These are phyloP conservation scores for Candida piceae DNA, from an alignment of 805 yeast species.

Conservation along the genomic window DNA sequence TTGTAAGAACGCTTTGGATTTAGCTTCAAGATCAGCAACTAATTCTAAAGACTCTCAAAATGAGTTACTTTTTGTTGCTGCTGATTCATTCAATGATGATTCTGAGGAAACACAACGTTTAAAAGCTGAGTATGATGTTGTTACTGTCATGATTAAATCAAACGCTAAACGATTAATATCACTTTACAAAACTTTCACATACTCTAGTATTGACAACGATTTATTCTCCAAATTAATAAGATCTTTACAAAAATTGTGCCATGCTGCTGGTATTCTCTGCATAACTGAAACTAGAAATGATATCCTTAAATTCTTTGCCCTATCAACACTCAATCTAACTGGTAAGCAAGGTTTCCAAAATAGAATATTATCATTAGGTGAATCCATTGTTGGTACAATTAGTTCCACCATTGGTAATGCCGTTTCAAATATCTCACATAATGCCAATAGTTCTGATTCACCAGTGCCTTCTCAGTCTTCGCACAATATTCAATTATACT, in stretches of 20 bases:
- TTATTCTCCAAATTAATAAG: constrained; percentile 63
- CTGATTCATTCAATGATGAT: constrained; percentile 11
- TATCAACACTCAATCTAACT: constrained; percentile 38
- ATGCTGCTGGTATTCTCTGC: constrained; percentile 74
- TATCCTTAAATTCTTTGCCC: constrained; percentile 42
- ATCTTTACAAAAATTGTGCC: constrained; percentile 75
- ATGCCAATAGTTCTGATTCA: constrained; percentile 1
- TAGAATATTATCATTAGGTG: constrained; percentile 42
- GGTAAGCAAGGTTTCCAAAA: constrained; percentile 29
- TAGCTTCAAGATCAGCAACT: constrained; percentile 25
- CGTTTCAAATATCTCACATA: constrained; percentile 25
- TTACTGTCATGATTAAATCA: constrained; percentile 28
- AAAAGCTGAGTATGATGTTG: constrained; percentile 8
- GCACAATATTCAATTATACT: constrained; percentile 21
- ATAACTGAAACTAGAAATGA: constrained; percentile 53
- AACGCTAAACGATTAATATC: constrained; percentile 38
- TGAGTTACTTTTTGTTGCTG: constrained; percentile 20
- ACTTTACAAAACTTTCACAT: constrained; percentile 48
- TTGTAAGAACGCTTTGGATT: constrained; percentile 43
- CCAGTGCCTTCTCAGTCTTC: constrained; percentile 4
- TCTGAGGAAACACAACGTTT: constrained; percentile 6
- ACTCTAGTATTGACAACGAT: constrained; percentile 66
- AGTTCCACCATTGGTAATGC: constrained; percentile 38
- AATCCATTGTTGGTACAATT: constrained; percentile 46
- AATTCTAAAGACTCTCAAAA: constrained; percentile 3